Evolutionary conservation across 1,139 yeast genomes (phyloP).

Genomic region (Taphrina confusa): DNA sequence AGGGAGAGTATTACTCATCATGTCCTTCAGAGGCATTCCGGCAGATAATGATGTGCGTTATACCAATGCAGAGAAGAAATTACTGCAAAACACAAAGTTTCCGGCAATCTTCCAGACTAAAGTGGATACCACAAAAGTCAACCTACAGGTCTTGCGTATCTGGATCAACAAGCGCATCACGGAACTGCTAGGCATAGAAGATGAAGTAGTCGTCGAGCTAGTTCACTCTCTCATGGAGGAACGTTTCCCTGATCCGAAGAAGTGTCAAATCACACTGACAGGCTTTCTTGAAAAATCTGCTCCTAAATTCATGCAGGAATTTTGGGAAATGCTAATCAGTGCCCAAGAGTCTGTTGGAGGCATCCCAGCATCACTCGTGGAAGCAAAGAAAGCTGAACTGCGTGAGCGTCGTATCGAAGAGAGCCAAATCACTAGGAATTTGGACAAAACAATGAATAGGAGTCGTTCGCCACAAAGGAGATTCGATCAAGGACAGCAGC

Average conservation of each 20-base stretch:
- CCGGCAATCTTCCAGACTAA: conserved; percentile 24
- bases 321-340: conserved; percentile 42
- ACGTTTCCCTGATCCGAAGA: conserved; percentile 38
- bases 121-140: conserved; percentile 39
- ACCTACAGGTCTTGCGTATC: conserved; percentile 39
- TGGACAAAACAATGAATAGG: conserved; percentile 3
- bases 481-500: conserved; percentile 1
- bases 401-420: conserved; percentile 18
- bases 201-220: conserved; percentile 39
- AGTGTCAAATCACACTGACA: conserved; percentile 40
- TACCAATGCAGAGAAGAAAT: conserved; percentile 33
- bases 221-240: conserved; percentile 37
- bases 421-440: background rate
- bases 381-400: conserved; percentile 41
- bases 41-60: conserved; percentile 30
- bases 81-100: conserved; percentile 23
- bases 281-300: conserved; percentile 42
- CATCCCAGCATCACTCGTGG: conserved; percentile 42
- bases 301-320: conserved; percentile 40
- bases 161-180: conserved; percentile 39
- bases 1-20: background rate
- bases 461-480: background rate
- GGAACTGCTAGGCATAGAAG: conserved; percentile 37
- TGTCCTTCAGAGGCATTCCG: conserved; percentile 30
- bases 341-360: conserved; percentile 43